Base-by-base conservation (phyloP, 768 basidiomycete genomes). In the Macrolepiota fuliginosa region DNA sequence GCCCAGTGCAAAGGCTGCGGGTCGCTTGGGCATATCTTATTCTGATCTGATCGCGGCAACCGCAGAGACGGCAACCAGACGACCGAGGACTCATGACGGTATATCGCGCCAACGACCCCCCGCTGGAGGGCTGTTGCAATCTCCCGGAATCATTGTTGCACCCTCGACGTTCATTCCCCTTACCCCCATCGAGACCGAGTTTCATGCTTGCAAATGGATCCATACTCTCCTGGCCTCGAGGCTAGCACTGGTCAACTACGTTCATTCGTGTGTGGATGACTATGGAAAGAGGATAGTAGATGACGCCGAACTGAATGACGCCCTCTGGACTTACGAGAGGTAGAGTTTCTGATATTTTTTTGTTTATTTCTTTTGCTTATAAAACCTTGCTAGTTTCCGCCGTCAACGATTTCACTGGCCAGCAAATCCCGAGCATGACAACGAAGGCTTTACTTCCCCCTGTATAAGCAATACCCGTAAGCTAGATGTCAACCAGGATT, bases 341-440 rank as follows among this genome's bases (percentile, higher is more conserved):
- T 86, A 66, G 58, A 80, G 29, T 54, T 61, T 65, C n/a, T 64
- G 6, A 25, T 17, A 15, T 25, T 25, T 4, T 22, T 46, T 27
- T 22, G 13, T n/a, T 19, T 32, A 9, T 27, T 51, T 25, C 4
- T 50, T 15, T 15, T 17, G 9, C 27, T 13, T 13, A 22, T 42
- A 35, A 35, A 9, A 32, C 4, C n/a, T n/a, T 13, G 22, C 42
- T 67, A 91, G 89, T 62, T 90, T 89, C 74, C 83, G 85, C 42
- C 83, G 88, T 55, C 76, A 76, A 59, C 83, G 89, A 45, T 83
- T 90, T 69, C 83, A 89, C 66, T 90, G 88, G 88, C 87, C 88
- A 4, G 73, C 78, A 42, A 80, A 83, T 47, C 57, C 36, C 29
- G 64, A 46, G 46, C 66, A 47, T 70, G 64, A 67, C 53, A 52